These are phyloP conservation scores for Arthrobotrys sinensis DNA, from an alignment of 2,329 filamentous ascomycete species.

Conservation along the genomic window DNA sequence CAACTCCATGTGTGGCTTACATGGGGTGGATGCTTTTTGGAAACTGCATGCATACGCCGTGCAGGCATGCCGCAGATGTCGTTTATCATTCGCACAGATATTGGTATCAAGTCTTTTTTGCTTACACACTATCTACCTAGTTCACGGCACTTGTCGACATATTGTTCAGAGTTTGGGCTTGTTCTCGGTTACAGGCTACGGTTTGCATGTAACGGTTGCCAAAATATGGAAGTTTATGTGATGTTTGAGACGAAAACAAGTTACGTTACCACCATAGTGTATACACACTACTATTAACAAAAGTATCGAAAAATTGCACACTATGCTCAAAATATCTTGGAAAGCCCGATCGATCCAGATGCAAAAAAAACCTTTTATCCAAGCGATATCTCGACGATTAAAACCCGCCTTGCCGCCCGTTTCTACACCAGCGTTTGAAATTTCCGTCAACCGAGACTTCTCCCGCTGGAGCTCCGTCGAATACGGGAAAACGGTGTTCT, in stretches of 20 bases:
- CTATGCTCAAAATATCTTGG: conserved; percentile 18
- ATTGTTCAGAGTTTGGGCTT: not conserved
- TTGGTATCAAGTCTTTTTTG: conserved; percentile 32
- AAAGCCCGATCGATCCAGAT: conserved; percentile 23
- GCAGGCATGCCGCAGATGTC: conserved; percentile 52
- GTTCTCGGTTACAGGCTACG: conserved; percentile 3
- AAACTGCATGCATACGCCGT: conserved; percentile 56
- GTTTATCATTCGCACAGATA: conserved; percentile 50
- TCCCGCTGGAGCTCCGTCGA: conserved; percentile 33
- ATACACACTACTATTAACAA: not conserved
- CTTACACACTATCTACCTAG: conserved; percentile 16
- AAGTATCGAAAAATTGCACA: not conserved
- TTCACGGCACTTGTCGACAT: conserved; percentile 16
- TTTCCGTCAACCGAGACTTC: conserved; percentile 43
- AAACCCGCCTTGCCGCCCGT: conserved; percentile 28
- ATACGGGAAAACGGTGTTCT: conserved; percentile 25
- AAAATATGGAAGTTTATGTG: conserved; percentile 30
- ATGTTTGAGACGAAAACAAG: conserved; percentile 23
- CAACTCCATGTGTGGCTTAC: conserved; percentile 47
- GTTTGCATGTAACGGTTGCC: conserved; percentile 39
- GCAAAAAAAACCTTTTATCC: conserved; percentile 6
- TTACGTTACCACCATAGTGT: not conserved
- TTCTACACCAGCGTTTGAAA: conserved; percentile 22
- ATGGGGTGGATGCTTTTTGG: conserved; percentile 48
- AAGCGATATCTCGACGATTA: conserved; percentile 19